A percentile compares a stretch with the other conserved stretches of the same genome.
Evolutionary conservation across 2,329 filamentous ascomycete species (phyloP).

Genomic region (Boeremia exigua): DNA sequence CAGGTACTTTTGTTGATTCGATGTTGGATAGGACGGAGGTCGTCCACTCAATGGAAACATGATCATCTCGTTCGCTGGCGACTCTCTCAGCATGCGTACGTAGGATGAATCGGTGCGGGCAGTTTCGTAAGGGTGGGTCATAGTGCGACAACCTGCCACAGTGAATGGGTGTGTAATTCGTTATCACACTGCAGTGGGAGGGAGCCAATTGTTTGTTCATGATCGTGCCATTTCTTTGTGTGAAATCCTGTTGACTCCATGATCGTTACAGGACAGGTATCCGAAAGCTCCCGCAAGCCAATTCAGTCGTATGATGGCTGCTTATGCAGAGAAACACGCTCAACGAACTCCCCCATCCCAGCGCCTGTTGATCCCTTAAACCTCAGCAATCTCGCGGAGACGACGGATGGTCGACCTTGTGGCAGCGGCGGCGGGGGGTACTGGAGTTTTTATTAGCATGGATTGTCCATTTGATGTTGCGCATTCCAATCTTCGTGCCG

Average conservation of each 20-base stretch:
- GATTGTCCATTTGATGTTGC: conserved; percentile 1
- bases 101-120: neutral
- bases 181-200: neutral
- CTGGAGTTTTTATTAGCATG: conserved; percentile 56
- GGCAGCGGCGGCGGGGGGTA: conserved; percentile 90
- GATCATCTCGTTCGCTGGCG: too few species aligned
- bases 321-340: conserved; percentile 45
- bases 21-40: too few species aligned
- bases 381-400: conserved; percentile 96
- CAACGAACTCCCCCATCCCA: conserved; percentile 45
- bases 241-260: conserved; percentile 44
- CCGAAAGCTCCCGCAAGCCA: conserved; percentile 39
- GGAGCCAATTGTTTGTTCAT: conserved; percentile 28
- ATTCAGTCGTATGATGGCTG: conserved; percentile 37
- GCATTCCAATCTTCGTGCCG: neutral
- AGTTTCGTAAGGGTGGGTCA: neutral
- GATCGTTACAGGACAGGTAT: conserved; percentile 45
- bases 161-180: conserved; percentile 18
- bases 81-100: neutral
- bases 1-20: too few species aligned
- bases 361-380: conserved; percentile 62
- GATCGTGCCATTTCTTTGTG: conserved; percentile 46
- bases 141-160: neutral
- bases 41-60: too few species aligned
- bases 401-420: conserved; percentile 96